phyloP scores from a whole-genome alignment of 2,329 filamentous ascomycete species.

The Huntiella savannae region DNA sequence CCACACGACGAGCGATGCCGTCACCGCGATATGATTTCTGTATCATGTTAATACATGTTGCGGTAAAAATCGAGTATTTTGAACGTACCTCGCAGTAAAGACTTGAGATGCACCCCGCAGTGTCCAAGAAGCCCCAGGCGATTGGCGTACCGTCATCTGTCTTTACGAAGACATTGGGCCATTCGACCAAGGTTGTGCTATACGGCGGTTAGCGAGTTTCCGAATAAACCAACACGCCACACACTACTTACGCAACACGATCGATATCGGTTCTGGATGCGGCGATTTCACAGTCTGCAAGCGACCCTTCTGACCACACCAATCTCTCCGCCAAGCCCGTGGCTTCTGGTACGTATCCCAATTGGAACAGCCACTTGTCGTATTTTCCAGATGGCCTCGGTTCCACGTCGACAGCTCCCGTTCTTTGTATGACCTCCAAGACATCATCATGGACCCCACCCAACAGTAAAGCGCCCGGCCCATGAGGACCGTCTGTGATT shows the following conservation, averaged over 20 bases:
- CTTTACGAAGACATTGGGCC: conserved; percentile 30
- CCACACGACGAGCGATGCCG: conserved; percentile 44
- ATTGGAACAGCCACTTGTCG: conserved; percentile 40
- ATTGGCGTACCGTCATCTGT: conserved; percentile 28
- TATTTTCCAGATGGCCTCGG: conserved; percentile 18
- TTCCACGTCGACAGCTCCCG: conserved; percentile 2
- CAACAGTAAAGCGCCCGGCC: conserved; percentile 19
- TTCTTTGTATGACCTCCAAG: conserved; percentile 12
- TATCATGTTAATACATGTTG: background rate
- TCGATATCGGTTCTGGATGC: conserved; percentile 35
- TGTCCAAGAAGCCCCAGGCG: conserved; percentile 44
- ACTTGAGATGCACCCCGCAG: conserved; percentile 41
- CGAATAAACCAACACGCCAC: too few relatives aligned
- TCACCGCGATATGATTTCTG: conserved; percentile 36
- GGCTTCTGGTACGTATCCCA: conserved; percentile 23
- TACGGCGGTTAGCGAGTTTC: too few relatives aligned
- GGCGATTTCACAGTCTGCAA: conserved; percentile 37
- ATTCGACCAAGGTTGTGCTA: conserved; percentile 23
- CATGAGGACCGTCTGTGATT: conserved; percentile 12
- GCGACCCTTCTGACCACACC: conserved; percentile 32
- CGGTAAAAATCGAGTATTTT: background rate
- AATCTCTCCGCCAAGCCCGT: conserved; percentile 26
- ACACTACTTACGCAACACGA: conserved; percentile 27
- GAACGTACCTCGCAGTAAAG: conserved; percentile 33
- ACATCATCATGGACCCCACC: conserved; percentile 19